Base-by-base conservation (phyloP, 2,329 filamentous ascomycete genomes). In the Chaetomium sp. region DNA sequence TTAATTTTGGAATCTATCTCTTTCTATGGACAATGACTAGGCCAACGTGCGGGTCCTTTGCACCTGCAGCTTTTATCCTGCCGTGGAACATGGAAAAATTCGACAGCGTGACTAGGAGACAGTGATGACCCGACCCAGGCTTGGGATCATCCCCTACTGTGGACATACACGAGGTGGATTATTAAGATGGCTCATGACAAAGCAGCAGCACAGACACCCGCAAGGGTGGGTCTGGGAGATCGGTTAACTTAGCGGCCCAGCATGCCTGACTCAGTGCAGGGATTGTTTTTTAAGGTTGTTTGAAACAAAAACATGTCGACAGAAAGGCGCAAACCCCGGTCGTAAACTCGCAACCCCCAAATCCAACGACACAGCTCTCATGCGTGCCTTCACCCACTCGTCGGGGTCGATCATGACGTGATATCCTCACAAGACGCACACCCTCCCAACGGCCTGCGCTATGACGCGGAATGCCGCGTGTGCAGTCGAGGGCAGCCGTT, bases 251-350 rank as follows among this genome's bases (percentile, higher is more conserved):
- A 42, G 38, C 38, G 16, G 42, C 35, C 35, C 16, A 16, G 31
- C 53, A 23, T 4, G 31, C 33, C 27, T 57, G 33, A 57, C 21
- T 42, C 45, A 38, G 50, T 19, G 61, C 61, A 58, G 54, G 54
- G 54, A 19, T 42, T 19, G 9, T 9, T 3, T 21, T 16, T 38
- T 55, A 33, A 31, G 56, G 21, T 57, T n/a, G 21, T 60, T 59
- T 31, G 29, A 60, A 54, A 53, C 47, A 19, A 55, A 45, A 45
- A 53, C 60, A 63, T 66, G 64, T 66, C 57, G 49, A 63, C 16
- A 1, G n/a, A 63, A 66, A 60, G 64, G 64, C 64, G 64, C 57
- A 49, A 9, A 8, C 62, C 38, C 25, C 25, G 25, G 45, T 38
- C 21, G 50, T 27, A 19, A 29, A 19, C 25, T 19, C 16, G 50